Evolutionary conservation across 116 monocot genomes (phyloP).

Genomic region (Zostera marina): DNA sequence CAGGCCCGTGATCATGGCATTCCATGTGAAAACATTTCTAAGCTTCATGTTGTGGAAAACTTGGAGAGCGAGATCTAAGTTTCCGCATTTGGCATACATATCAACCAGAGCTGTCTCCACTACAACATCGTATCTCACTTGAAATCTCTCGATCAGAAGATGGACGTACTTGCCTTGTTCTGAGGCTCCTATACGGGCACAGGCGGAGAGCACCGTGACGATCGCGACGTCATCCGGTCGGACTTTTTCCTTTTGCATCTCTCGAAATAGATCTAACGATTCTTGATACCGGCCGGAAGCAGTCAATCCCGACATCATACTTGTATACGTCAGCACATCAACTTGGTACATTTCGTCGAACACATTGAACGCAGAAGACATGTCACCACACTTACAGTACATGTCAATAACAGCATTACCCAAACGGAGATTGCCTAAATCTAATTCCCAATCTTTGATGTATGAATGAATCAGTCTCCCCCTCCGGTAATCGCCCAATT

Average conservation of each 20-base stretch:
- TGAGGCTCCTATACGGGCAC: conserved; percentile 57
- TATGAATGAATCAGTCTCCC: not conserved
- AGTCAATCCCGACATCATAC: conserved; percentile 27
- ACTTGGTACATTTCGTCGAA: conserved; percentile 15
- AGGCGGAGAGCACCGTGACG: conserved; percentile 53
- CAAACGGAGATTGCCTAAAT: not conserved
- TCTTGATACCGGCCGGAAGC: conserved; percentile 38
- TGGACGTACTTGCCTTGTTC: conserved; percentile 54
- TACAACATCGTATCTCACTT: conserved; percentile 6
- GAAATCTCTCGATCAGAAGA: not conserved
- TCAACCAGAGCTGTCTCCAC: conserved; percentile 15
- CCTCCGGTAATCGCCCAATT: not conserved
- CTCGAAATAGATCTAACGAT: conserved; percentile 19
- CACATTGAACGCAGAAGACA: conserved; percentile 11
- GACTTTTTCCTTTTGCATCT: conserved; percentile 33
- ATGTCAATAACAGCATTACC: not conserved
- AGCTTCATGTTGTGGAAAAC: conserved; percentile 38
- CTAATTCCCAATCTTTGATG: not conserved
- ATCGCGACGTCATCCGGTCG: conserved; percentile 37
- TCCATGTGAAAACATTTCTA: conserved; percentile 38
- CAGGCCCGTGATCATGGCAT: conserved; percentile 35
- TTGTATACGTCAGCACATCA: conserved; percentile 8
- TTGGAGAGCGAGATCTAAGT: conserved; percentile 25
- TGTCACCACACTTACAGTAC: conserved; percentile 18
- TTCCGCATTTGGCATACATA: conserved; percentile 28